A percentile compares a stretch with the other conserved stretches of the same genome.
Evolutionary conservation across 768 basidiomycete species (phyloP).

Genomic region (Boletellus sp.): DNA sequence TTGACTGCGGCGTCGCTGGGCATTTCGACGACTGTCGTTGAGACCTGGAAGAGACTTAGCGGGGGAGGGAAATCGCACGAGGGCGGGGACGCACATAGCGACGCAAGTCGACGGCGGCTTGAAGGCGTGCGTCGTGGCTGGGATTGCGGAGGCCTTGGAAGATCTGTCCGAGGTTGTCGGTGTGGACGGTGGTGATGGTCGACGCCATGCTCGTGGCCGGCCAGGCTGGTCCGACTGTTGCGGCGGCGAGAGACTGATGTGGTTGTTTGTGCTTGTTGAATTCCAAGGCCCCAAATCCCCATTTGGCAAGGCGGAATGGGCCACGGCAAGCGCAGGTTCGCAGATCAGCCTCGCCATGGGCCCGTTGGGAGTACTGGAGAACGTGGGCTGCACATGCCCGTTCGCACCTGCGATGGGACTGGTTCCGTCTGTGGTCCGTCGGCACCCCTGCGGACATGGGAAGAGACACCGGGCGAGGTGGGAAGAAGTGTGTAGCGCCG

Average conservation of each 20-base stretch:
- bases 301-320: slow-evolving; percentile 4
- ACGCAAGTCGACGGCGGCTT: slow-evolving; percentile 68
- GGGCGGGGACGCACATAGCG: slow-evolving; percentile 56
- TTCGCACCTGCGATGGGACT: too few relatives aligned
- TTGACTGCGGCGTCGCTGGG: slow-evolving; percentile 76
- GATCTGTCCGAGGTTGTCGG: slow-evolving; percentile 61
- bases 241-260: slow-evolving; percentile 7
- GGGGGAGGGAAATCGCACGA: slow-evolving; percentile 5
- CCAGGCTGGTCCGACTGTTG: neutral
- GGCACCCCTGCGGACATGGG: slow-evolving; percentile 21
- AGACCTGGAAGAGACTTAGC: slow-evolving; percentile 48
- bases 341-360: neutral
- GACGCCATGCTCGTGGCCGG: slow-evolving; percentile 53
- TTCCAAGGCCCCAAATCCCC: slow-evolving; percentile 14
- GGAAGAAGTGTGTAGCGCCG: slow-evolving; percentile 7
- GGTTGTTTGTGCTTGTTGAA: slow-evolving; percentile 31
- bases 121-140: slow-evolving; percentile 58
- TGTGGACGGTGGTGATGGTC: slow-evolving; percentile 50
- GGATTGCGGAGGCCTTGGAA: slow-evolving; percentile 65
- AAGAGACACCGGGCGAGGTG: slow-evolving; percentile 25
- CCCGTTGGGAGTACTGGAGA: too few relatives aligned
- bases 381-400: too few relatives aligned
- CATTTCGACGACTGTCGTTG: slow-evolving; percentile 72
- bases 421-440: too few relatives aligned
- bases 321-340: neutral